A percentile compares a stretch with the other conserved stretches of the same genome.
These are phyloP conservation scores for Vitellaria paradoxa DNA, from an alignment of 179 eudicot genomes.

Conservation along the genomic window DNA sequence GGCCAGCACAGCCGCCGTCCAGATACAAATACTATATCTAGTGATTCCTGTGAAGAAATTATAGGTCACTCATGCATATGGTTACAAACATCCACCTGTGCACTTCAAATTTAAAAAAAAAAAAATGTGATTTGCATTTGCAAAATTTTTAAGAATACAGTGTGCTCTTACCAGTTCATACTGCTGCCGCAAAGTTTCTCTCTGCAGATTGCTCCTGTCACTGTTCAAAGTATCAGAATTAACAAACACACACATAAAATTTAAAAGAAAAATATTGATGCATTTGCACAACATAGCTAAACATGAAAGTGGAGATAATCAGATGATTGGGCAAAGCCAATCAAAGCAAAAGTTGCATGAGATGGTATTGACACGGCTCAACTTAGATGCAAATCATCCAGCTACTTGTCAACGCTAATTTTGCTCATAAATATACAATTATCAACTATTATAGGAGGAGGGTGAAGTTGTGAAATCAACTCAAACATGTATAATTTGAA, in stretches of 20 bases:
- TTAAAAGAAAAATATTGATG: neutral
- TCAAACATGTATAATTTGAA: neutral
- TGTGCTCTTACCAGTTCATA: constrained; percentile 62
- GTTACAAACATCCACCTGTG: neutral
- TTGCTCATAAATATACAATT: neutral
- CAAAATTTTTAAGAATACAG: neutral
- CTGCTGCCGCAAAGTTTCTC: constrained; percentile 68
- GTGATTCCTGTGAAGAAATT: neutral
- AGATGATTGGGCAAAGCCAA: neutral
- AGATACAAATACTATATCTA: neutral
- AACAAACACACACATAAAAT: neutral
- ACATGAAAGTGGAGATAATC: too few species aligned
- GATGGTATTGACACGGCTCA: neutral
- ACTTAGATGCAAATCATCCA: neutral
- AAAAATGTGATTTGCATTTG: neutral
- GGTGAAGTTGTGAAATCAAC: neutral
- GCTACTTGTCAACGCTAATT: neutral
- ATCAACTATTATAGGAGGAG: neutral
- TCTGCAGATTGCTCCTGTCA: constrained; percentile 60
- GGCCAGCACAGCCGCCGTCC: neutral
- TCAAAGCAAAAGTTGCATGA: constrained; percentile 2
- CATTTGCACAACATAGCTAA: too few species aligned
- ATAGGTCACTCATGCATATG: neutral
- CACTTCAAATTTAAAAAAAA: too few species aligned
- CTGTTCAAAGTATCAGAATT: constrained; percentile 35